phyloP scores from a whole-genome alignment of 2,329 filamentous ascomycete genomes.

The Didymellaceae sp. region DNA sequence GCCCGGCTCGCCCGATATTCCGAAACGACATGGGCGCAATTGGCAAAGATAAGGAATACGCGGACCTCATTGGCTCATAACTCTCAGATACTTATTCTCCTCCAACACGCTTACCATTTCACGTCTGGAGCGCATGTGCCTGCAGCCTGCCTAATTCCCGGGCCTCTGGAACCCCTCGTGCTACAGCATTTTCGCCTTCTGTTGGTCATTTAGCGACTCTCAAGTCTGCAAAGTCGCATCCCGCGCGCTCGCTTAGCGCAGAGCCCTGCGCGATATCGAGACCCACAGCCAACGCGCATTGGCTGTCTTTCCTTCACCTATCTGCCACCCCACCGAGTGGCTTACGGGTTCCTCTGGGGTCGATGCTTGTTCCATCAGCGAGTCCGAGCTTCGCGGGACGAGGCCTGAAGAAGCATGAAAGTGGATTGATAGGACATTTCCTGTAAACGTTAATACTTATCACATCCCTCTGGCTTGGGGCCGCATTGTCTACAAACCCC shows the following conservation, averaged over 20 bases:
- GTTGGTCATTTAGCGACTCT: background rate
- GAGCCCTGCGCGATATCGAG: constrained; percentile 29
- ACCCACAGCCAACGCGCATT: constrained; percentile 30
- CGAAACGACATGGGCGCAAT: constrained; percentile 11
- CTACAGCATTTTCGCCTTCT: background rate
- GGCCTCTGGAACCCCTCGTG: background rate
- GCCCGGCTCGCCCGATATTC: constrained; percentile 6
- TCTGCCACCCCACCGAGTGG: constrained; percentile 38
- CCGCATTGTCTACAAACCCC: constrained; percentile 4
- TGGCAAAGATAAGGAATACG: constrained; percentile 15
- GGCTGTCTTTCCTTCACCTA: constrained; percentile 33
- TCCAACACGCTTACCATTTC: constrained; percentile 1
- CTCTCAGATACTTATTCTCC: background rate
- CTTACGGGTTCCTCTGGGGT: constrained; percentile 29
- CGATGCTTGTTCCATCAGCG: constrained; percentile 20
- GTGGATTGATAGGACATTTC: constrained; percentile 20
- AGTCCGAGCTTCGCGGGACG: constrained; percentile 23
- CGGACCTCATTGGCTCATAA: constrained; percentile 1
- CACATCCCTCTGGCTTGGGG: constrained; percentile 19
- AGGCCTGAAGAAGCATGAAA: constrained; percentile 4
- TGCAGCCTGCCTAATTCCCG: constrained; percentile 6
- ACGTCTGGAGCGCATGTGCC: constrained; percentile 3
- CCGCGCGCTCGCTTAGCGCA: constrained; percentile 14
- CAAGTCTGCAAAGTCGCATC: constrained; percentile 4
- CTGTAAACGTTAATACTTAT: constrained; percentile 24